phyloP scores from a whole-genome alignment of 495 filamentous ascomycete species.

The Platismatia glauca region DNA sequence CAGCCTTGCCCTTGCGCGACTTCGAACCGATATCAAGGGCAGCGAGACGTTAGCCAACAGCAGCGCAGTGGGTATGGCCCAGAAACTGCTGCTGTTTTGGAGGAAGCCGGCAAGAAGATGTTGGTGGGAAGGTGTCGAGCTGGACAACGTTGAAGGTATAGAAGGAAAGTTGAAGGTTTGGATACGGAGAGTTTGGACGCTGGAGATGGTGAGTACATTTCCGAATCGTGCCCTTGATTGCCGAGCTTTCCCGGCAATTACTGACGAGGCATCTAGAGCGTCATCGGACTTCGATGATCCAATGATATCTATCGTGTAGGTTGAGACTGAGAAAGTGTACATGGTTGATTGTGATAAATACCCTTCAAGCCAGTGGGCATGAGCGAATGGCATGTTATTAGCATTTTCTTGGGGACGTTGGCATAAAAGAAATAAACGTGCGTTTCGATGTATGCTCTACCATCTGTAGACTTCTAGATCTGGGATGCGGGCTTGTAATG shows the following conservation, averaged over 20 bases:
- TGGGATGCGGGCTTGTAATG: background rate
- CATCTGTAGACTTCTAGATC: background rate
- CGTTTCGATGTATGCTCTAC: background rate
- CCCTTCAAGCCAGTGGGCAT: conserved; percentile 2
- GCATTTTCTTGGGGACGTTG: conserved; percentile 3
- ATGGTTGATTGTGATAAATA: background rate
- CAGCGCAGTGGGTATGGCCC: conserved; percentile 93
- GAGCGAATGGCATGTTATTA: conserved; percentile 8
- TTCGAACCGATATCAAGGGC: conserved; percentile 83
- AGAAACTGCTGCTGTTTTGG: conserved; percentile 98
- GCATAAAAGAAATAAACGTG: background rate
- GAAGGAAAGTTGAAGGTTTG: conserved; percentile 92
- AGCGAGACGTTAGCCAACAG: conserved; percentile 55
- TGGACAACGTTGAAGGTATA: conserved; percentile 80
- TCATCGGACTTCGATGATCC: conserved; percentile 73
- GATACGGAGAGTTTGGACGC: conserved; percentile 95
- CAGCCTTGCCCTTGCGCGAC: conserved; percentile 82
- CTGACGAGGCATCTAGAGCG: conserved; percentile 44
- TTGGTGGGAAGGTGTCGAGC: conserved; percentile 99
- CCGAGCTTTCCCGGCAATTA: background rate
- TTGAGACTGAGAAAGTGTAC: background rate
- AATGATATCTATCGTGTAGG: conserved; percentile 1
- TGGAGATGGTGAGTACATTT: conserved; percentile 73
- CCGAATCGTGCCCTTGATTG: background rate
- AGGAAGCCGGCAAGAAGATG: conserved; percentile 91